These are phyloP conservation scores for Ascomycota sp. DNA, from an alignment of 2,329 filamentous ascomycete species.

Conservation along the genomic window DNA sequence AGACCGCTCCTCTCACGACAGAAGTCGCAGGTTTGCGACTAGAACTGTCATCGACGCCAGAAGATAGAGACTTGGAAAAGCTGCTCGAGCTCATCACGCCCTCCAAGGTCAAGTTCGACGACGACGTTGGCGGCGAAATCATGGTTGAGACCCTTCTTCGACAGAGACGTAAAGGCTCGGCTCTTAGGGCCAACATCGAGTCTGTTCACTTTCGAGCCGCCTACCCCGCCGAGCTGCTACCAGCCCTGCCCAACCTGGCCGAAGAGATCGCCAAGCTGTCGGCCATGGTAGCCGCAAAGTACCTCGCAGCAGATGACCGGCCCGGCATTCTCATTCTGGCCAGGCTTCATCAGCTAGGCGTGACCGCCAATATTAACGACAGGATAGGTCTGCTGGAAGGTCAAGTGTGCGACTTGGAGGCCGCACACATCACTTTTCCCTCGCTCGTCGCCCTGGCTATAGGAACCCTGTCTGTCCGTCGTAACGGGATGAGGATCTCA, in stretches of 20 bases:
- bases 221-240: constrained; percentile 41
- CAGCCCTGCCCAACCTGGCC: constrained; percentile 45
- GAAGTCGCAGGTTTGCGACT: constrained; percentile 47
- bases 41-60: constrained; percentile 53
- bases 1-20: constrained; percentile 34
- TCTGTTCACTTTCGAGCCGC: constrained; percentile 40
- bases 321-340: constrained; percentile 67
- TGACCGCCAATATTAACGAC: constrained; percentile 42
- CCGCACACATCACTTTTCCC: constrained; percentile 69
- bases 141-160: constrained; percentile 78
- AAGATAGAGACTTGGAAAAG: constrained; percentile 60
- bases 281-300: constrained; percentile 64
- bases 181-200: constrained; percentile 51
- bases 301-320: constrained; percentile 84
- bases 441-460: constrained; percentile 64
- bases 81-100: constrained; percentile 76
- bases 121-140: constrained; percentile 81
- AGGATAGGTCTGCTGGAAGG: constrained; percentile 45
- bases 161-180: constrained; percentile 69
- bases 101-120: constrained; percentile 71
- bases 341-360: constrained; percentile 41
- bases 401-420: constrained; percentile 41
- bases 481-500: constrained; percentile 52
- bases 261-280: constrained; percentile 68
- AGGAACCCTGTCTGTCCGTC: constrained; percentile 35